Base-by-base conservation (phyloP, 225 moss, liverwort and hornwort species). In the Polytrichum commune region DNA sequence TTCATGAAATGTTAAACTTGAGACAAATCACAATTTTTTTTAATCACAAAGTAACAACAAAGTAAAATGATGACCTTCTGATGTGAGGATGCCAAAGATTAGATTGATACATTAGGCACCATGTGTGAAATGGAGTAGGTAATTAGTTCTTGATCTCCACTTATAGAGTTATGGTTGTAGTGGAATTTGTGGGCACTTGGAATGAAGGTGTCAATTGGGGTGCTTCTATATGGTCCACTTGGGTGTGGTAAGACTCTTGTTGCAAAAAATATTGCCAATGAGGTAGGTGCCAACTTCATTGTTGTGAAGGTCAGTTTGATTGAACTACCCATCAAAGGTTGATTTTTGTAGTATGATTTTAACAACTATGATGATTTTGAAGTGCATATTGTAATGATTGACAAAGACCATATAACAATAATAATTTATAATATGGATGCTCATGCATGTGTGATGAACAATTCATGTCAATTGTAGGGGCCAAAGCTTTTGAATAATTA, bases 211-310 rank as follows among this genome's bases (percentile, higher is more conserved):
- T 85, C 88, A 16, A 89, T 80, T 60, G 88, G 88, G 69, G 85
- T 89, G 29, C 80, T 89, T 30, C 66, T 89, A 27, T 85, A 76
- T 70, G 85, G 88, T 61, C 88, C 85, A 30, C 85, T 85, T 65
- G 85, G 88, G 69, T 89, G 88, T 63, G 85, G 88, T 33, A 89
- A 89, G 74, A 89, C 88, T 18, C 60, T 89, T 73, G 82, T 89
- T 62, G 88, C 85, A 60, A 82, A 85, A 81, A 85, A 82, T 64
- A 88, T 84, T 73, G 85, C 88, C 5, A 88, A 88, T 76, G 88
- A 88, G 54, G 88, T 85, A 8, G 88, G 82, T 29, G 88, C 88
- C 6, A 89, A 89, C 64, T 89, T 85, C 72, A 89, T 89, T 33
- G 82, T 75, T 75, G 69, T 89, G 27, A 89, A 89, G 83, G 88